Evolutionary conservation across 2,329 filamentous ascomycete genomes (phyloP).

Genomic region (Talaromyces piceae): DNA sequence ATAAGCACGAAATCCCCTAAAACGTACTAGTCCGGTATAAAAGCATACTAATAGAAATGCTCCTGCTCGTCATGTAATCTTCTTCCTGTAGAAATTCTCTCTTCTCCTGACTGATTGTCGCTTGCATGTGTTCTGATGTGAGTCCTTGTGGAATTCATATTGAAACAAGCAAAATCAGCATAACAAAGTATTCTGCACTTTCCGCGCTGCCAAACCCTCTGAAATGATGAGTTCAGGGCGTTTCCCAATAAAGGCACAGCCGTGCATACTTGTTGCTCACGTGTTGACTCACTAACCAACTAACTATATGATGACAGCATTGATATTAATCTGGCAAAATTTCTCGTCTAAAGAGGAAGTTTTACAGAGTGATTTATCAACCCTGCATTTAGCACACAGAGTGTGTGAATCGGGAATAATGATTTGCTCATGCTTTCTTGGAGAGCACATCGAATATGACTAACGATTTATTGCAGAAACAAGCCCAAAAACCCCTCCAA

Average conservation of each 20-base stretch:
- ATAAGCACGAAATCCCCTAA: too few species aligned
- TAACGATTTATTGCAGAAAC: not conserved
- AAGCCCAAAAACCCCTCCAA: slow-evolving; percentile 1
- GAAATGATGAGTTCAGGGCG: not conserved
- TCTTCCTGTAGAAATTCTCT: too few species aligned
- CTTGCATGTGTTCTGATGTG: too few species aligned
- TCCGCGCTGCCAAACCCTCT: too few species aligned
- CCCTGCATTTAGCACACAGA: not conserved
- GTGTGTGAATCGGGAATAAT: not conserved
- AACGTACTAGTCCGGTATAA: too few species aligned
- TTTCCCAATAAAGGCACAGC: not conserved
- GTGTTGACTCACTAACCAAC: not conserved
- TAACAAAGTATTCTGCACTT: too few species aligned
- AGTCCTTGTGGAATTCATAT: too few species aligned
- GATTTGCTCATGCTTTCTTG: not conserved
- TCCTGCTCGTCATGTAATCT: too few species aligned
- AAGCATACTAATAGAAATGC: too few species aligned
- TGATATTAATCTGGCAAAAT: not conserved
- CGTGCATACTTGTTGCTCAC: not conserved
- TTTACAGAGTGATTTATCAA: too few species aligned
- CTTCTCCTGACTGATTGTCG: too few species aligned
- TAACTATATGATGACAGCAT: not conserved
- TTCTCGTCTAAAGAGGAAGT: not conserved
- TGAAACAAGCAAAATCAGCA: too few species aligned
- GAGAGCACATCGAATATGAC: not conserved